phyloP scores from a whole-genome alignment of 805 yeast species.

The Yamadazyma paraphyllophila region DNA sequence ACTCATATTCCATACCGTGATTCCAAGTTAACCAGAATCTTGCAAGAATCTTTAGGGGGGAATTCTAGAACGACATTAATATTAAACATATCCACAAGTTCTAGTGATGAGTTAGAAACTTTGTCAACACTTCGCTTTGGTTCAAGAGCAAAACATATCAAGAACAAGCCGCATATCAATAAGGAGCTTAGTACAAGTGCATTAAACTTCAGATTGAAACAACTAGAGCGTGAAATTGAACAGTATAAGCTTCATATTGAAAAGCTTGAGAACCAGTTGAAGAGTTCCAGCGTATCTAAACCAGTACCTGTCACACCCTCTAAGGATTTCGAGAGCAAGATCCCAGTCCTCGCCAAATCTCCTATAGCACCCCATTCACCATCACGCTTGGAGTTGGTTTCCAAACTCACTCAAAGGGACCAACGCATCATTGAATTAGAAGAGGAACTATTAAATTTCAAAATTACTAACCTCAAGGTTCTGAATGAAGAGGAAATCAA shows the following conservation, averaged over 20 bases:
- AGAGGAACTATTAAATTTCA: slow-evolving; percentile 25
- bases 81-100: slow-evolving; percentile 86
- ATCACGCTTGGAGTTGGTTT: slow-evolving; percentile 9
- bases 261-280: slow-evolving; percentile 42
- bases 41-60: slow-evolving; percentile 86
- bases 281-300: background rate
- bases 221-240: slow-evolving; percentile 33
- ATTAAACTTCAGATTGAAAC: slow-evolving; percentile 38
- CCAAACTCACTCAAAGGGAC: slow-evolving; percentile 28
- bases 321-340: slow-evolving; percentile 12
- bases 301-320: slow-evolving; percentile 14
- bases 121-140: slow-evolving; percentile 86
- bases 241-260: slow-evolving; percentile 30
- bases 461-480: slow-evolving; percentile 28
- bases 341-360: slow-evolving; percentile 8
- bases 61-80: slow-evolving; percentile 81
- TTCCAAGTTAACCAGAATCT: slow-evolving; percentile 68
- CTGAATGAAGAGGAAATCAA: slow-evolving; percentile 47
- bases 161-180: slow-evolving; percentile 64
- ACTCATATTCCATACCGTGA: slow-evolving; percentile 84
- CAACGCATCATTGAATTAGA: slow-evolving; percentile 30
- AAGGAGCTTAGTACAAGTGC: slow-evolving; percentile 54
- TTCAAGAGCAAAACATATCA: slow-evolving; percentile 77
- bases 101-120: slow-evolving; percentile 75
- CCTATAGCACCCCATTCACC: slow-evolving; percentile 10